Evolutionary conservation across 306 rosid genomes (phyloP).

Genomic region (Cicer pinnatifidum): DNA sequence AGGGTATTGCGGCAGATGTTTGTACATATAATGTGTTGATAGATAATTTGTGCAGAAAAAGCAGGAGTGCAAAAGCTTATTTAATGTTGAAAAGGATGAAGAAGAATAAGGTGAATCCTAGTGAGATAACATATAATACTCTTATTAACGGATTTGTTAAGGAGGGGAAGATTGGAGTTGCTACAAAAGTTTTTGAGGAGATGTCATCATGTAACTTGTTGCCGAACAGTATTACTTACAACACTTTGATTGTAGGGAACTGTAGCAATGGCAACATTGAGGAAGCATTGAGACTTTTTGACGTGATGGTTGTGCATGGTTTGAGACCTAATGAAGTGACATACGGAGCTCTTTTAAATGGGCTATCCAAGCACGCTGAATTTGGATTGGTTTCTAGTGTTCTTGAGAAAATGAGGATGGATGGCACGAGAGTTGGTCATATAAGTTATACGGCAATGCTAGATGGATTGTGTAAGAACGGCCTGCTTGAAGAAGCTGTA

Average conservation of each 20-base stretch:
- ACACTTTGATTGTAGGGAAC: slow-evolving; percentile 63
- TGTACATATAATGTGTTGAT: slow-evolving; percentile 79
- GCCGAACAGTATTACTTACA: slow-evolving; percentile 66
- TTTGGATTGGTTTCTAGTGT: slow-evolving; percentile 56
- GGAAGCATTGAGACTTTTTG: slow-evolving; percentile 67
- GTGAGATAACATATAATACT: slow-evolving; percentile 67
- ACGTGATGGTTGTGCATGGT: slow-evolving; percentile 61
- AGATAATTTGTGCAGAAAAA: slow-evolving; percentile 65
- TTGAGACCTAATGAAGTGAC: slow-evolving; percentile 67
- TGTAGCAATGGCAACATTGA: slow-evolving; percentile 52
- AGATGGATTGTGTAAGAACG: slow-evolving; percentile 75
- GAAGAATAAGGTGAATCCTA: slow-evolving; percentile 66
- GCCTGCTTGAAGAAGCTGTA: slow-evolving; percentile 65
- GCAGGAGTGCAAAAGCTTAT: slow-evolving; percentile 72
- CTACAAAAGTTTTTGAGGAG: slow-evolving; percentile 67
- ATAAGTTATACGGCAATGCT: slow-evolving; percentile 62
- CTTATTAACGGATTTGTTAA: slow-evolving; percentile 75
- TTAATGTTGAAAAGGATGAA: slow-evolving; percentile 74
- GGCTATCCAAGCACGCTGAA: slow-evolving; percentile 62
- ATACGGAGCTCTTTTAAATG: slow-evolving; percentile 63
- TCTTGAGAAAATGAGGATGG: slow-evolving; percentile 61
- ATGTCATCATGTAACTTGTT: slow-evolving; percentile 55
- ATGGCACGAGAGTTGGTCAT: slow-evolving; percentile 49
- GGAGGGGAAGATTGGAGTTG: slow-evolving; percentile 75
- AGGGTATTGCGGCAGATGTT: slow-evolving; percentile 69